Percentiles rank a stretch among this genome's conserved stretches.
These are phyloP conservation scores for Whalleya microplaca DNA, from an alignment of 2,329 filamentous ascomycete genomes.

Conservation along the genomic window DNA sequence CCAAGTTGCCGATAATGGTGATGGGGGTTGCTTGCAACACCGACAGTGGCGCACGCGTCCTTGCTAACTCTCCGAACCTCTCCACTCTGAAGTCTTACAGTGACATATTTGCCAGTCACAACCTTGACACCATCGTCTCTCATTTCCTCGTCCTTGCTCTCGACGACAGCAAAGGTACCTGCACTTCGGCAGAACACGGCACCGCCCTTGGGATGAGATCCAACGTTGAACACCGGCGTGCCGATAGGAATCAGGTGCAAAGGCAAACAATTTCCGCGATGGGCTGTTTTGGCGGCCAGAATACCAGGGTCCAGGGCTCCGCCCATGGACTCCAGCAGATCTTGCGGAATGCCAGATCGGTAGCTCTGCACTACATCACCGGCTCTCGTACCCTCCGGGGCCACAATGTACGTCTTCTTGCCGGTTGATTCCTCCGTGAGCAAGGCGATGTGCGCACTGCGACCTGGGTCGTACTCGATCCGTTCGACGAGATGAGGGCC, in stretches of 20 bases:
- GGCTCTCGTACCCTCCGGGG: conserved; percentile 90
- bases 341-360: conserved; percentile 82
- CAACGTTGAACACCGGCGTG: conserved; percentile 90
- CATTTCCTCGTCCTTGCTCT: conserved; percentile 83
- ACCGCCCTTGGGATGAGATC: conserved; percentile 70
- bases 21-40: conserved; percentile 90
- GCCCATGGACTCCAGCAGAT: conserved; percentile 89
- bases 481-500: conserved; percentile 89
- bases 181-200: conserved; percentile 95
- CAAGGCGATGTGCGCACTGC: conserved; percentile 91
- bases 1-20: conserved; percentile 89
- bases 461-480: conserved; percentile 94
- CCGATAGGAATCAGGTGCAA: conserved; percentile 95
- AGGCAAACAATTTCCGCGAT: conserved; percentile 92
- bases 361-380: conserved; percentile 94
- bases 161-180: conserved; percentile 85
- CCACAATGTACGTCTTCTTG: conserved; percentile 86
- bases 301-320: conserved; percentile 93
- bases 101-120: conserved; percentile 77
- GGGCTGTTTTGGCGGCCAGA: conserved; percentile 89
- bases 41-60: conserved; percentile 93
- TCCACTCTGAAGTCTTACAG: conserved; percentile 86
- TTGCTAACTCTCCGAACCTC: conserved; percentile 88
- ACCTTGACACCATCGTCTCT: conserved; percentile 61
- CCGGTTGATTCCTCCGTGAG: conserved; percentile 75